Base-by-base conservation (phyloP, 75 land plant species). In the Pinus tabuliformis region DNA sequence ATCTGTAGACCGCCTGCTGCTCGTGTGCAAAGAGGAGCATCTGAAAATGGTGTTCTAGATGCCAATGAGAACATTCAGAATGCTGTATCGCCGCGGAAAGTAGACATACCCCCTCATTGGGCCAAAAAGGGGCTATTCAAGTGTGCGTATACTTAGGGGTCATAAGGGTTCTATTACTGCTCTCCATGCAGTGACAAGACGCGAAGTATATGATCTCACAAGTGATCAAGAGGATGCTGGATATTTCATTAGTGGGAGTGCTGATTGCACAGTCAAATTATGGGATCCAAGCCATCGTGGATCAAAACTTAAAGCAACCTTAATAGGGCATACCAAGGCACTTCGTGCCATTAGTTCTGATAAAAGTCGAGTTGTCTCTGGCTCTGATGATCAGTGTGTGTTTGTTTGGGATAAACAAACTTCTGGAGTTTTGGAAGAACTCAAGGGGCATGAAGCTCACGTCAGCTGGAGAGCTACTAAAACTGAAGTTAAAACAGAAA, bases 281-380 rank as follows among this genome's bases (percentile, higher is more conserved):
- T 97, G 99, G 99, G 94, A 97, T 90, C 98, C 99, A 49, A 85
- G 83, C 75, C 70, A 86, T 77, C 93, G 96, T 60, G 96, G 96
- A 64, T 92, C 98, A 28, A 98, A 97, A 77, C 89, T 91, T 22
- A 63, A 79, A 75, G 96, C 95, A 68, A 97, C 99, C 21, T 83
- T 97, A 54, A 77, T 86, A 74, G 98, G 99, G 17, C 99, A 97
- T 72, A 91, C 96, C 52, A 77, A n/a, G n/a, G n/a, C n/a, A n/a
- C n/a, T n/a, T n/a, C n/a, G n/a, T n/a, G n/a, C n/a, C n/a, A n/a
- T n/a, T n/a, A n/a, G n/a, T n/a, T n/a, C n/a, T n/a, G n/a, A n/a
- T n/a, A n/a, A n/a, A n/a, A n/a, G n/a, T n/a, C n/a, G n/a, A n/a
- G n/a, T n/a, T n/a, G n/a, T n/a, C n/a, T n/a, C n/a, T n/a, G n/a